Evolutionary conservation across 2,329 filamentous ascomycete genomes (phyloP), one percentile per base, ranked within the genome.

Genomic region (Akanthomyces muscarius): DNA sequence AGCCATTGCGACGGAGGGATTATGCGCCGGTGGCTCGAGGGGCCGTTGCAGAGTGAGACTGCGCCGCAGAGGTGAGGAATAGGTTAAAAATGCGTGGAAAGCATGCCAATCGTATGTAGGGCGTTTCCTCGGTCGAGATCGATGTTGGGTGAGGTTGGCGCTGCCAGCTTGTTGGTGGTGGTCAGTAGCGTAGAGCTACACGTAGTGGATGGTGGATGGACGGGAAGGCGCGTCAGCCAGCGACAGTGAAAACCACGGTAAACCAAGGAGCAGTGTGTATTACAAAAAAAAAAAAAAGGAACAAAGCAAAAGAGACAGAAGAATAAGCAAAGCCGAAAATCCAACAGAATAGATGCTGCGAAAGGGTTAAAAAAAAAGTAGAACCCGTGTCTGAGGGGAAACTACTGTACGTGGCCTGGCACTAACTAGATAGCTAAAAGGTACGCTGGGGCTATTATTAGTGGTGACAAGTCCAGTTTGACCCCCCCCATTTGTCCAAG

Each of bases 401-500:
- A 53, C 25, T 51, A 57, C 16, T 18, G 10, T 36, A 59, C 45
- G 56, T 41, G 45, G 33, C 45, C 55, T 41, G 30, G 42, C 16
- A 57, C 36, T 30, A 21, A 21, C 21, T 21, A 21, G 21, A 21
- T 21, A 30, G 16, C 23, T 38, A 53, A 23, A 18, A 42, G 33
- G 51, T 41, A 28, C 38, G 38, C 48, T 36, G n/a, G 33, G 36
- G n/a, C 51, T 28, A 54, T 8, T 28, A 41, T 38, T 23, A 36
- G 52, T 54, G 41, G 54, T 21, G 13, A 56, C 54, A 25, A 18
- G 53, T 36, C 7, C 10, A 36, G 33, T 55, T 11, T 57, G 25
- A 23, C 7, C 33, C n/a, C n/a, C 55, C 55, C 57, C 57, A 60
- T 30, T 60, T 60, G 42, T 52, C 45, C 47, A 60, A 52, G 47